phyloP scores from a whole-genome alignment of 495 filamentous ascomycete species.

The Lentithecium fluviatile region DNA sequence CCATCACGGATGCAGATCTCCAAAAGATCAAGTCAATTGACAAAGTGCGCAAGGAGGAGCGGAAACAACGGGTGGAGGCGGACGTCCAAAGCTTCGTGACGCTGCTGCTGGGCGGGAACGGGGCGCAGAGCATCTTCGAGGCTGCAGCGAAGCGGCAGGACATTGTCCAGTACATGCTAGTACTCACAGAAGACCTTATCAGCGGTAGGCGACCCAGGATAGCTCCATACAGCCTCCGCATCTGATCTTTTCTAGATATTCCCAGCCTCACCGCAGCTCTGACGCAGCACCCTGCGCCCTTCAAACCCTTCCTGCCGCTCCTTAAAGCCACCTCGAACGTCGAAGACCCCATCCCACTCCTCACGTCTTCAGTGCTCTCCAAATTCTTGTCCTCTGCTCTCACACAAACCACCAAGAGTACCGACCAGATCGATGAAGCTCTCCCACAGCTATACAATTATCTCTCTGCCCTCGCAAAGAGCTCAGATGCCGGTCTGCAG shows the following conservation, averaged over 20 bases:
- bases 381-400: conserved; percentile 73
- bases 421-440: conserved; percentile 65
- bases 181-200: conserved; percentile 83
- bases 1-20: conserved; percentile 90
- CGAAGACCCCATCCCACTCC: conserved; percentile 84
- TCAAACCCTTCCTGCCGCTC: conserved; percentile 81
- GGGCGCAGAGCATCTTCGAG: conserved; percentile 75
- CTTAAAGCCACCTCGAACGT: conserved; percentile 68
- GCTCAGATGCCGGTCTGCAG: conserved; percentile 80
- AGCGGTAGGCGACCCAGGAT: conserved; percentile 58
- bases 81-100: conserved; percentile 74
- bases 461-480: conserved; percentile 76
- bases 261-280: conserved; percentile 74
- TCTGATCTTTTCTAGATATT: conserved; percentile 57
- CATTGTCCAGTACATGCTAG: conserved; percentile 91
- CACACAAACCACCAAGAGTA: conserved; percentile 53
- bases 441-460: conserved; percentile 85
- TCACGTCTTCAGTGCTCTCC: conserved; percentile 84
- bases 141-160: conserved; percentile 74
- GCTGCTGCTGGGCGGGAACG: conserved; percentile 73
- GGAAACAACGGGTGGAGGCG: conserved; percentile 73
- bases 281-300: conserved; percentile 71
- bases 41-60: conserved; percentile 87
- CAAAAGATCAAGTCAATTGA: conserved; percentile 97
- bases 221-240: not conserved